phyloP scores from a whole-genome alignment of 140 eudicot genomes.

The Ambrosia hybrid region DNA sequence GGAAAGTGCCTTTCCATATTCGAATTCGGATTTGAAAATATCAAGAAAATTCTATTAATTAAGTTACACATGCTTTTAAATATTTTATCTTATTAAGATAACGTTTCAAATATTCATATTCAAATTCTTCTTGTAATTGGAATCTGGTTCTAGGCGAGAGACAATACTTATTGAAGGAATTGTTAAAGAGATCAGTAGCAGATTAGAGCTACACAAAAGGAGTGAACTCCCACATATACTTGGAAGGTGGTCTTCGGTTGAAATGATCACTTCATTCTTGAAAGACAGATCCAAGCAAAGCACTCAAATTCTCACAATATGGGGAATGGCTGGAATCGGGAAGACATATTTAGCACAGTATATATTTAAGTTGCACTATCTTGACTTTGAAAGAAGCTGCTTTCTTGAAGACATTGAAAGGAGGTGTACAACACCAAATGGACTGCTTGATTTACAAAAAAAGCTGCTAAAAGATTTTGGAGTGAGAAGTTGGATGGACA shows the following conservation, averaged over 20 bases:
- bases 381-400: slow-evolving; percentile 29
- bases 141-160: slow-evolving; percentile 17
- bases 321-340: slow-evolving; percentile 34
- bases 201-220: slow-evolving; percentile 14
- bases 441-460: slow-evolving; percentile 27
- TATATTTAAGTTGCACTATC: slow-evolving; percentile 22
- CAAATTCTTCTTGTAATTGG: no score
- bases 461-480: slow-evolving; percentile 21
- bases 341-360: slow-evolving; percentile 34
- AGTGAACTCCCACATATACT: slow-evolving; percentile 9
- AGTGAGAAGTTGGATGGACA: background rate
- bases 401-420: slow-evolving; percentile 27
- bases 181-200: slow-evolving; percentile 8
- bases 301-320: slow-evolving; percentile 9
- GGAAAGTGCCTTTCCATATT: no score
- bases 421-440: slow-evolving; percentile 16
- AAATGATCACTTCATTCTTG: slow-evolving; percentile 10
- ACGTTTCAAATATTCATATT: no score
- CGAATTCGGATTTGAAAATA: no score
- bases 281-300: slow-evolving; percentile 1
- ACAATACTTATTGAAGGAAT: background rate
- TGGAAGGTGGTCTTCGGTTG: slow-evolving; percentile 16
- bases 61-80: no score
- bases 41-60: no score
- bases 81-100: no score